Evolutionary conservation across 208 protist species (phyloP), one percentile per base, ranked within the genome.

Genomic region (Acanthamoeba lenticulata): DNA sequence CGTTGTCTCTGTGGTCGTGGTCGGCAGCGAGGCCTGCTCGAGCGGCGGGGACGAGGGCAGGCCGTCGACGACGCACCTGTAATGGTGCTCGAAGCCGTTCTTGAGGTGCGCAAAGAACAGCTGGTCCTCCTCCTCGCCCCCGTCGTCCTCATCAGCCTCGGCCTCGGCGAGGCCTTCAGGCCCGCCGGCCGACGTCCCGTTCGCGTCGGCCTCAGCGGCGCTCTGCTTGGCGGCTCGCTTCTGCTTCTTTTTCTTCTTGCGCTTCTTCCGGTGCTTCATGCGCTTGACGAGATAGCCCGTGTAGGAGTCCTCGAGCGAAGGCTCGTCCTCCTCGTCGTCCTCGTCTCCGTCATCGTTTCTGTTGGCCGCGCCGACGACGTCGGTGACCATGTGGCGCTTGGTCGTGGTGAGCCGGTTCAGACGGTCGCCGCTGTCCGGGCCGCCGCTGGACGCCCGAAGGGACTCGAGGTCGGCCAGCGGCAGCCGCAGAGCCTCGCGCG

Each of bases 61-160:
- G 57, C 34, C 57, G 15, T 3, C 44, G 0, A 42, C 36, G 47
- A 36, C 74, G 38, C 29, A 45, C 19, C 47, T 69, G 52, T 89
- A 62, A 38, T 89, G 5, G 6, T 27, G 36, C 45, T 49, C 81
- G 32, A 89, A 89, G 5, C 81, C 81, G 52, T 34, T 89, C 81
- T 62, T 89, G 52, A 89, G 81, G n/a, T 89, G 52, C 13, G 44
- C 81, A 34, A 65, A 89, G 81, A 89, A 89, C 29, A 89, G 40
- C 15, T 19, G 29, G 9, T 88, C 40, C 29, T 52, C 77, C 47
- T 88, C 36, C 9, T 88, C 34, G 1, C 29, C 38, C 7, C 2
- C 44, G 15, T 62, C 81, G 52, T n/a, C 44, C 27, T 88, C 9
- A 21, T 88, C 38, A 19, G 29, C 38, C 13, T 52, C 4, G 7